Conservation (phyloP, 805 yeast genomes). For the Nakazawaea ishiwadae region DNA sequence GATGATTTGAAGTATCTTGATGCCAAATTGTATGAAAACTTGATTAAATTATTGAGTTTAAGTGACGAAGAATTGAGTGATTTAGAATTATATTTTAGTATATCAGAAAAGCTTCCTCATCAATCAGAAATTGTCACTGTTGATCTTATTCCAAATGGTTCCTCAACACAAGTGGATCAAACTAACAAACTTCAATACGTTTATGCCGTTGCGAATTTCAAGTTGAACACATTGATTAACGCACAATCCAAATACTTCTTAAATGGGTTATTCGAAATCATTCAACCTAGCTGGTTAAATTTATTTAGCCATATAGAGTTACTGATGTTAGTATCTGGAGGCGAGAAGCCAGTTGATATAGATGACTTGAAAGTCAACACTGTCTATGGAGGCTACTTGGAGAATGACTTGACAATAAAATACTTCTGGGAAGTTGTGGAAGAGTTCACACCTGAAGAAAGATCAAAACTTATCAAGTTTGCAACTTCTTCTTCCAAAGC, state of each 20-base stretch:
- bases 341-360: constrained; percentile 62
- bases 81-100: constrained; percentile 64
- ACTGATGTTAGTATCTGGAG: constrained; percentile 82
- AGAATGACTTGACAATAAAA: constrained; percentile 51
- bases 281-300: constrained; percentile 70
- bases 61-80: constrained; percentile 48
- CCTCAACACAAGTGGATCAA: constrained; percentile 46
- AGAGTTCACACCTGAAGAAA: constrained; percentile 62
- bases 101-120: constrained; percentile 35
- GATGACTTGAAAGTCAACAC: constrained; percentile 62
- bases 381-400: constrained; percentile 60
- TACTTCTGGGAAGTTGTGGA: constrained; percentile 73
- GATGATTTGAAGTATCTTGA: constrained; percentile 79
- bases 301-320: constrained; percentile 84
- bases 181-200: constrained; percentile 68
- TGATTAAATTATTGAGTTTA: constrained; percentile 59
- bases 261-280: constrained; percentile 64
- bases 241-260: constrained; percentile 60
- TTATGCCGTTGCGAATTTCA: constrained; percentile 73
- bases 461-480: constrained; percentile 68
- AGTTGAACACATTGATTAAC: constrained; percentile 59
- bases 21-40: constrained; percentile 54
- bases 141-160: constrained; percentile 62
- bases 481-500: constrained; percentile 92
- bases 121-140: constrained; percentile 32